Conservation (phyloP, 2,329 filamentous ascomycete species). For the Scopulariopsis brevicaulis region DNA sequence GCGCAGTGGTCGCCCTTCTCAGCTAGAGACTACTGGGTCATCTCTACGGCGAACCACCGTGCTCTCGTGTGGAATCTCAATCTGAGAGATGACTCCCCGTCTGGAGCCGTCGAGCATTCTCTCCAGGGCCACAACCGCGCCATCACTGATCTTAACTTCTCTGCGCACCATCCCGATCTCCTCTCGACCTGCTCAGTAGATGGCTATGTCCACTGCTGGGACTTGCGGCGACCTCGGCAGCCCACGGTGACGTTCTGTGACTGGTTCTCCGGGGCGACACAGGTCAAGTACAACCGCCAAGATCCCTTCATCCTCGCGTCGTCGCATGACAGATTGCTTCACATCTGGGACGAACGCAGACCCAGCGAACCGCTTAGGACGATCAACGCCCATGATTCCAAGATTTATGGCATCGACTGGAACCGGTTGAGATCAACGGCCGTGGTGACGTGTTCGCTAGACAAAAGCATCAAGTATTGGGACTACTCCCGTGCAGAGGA, state of each 20-base stretch:
- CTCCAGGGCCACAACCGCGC: constrained; percentile 74
- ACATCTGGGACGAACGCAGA: constrained; percentile 83
- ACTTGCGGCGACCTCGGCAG: constrained; percentile 61
- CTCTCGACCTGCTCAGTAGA: constrained; percentile 87
- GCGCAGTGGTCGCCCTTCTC: constrained; percentile 97
- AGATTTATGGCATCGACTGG: constrained; percentile 95
- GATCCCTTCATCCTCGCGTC: constrained; percentile 81
- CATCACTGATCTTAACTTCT: constrained; percentile 95
- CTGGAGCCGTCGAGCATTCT: constrained; percentile 70
- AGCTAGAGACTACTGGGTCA: constrained; percentile 81
- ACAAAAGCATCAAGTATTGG: constrained; percentile 92
- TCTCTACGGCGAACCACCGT: constrained; percentile 88
- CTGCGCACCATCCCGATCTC: constrained; percentile 79
- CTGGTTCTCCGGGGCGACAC: constrained; percentile 87
- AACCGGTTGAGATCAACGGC: constrained; percentile 63
- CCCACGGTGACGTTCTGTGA: constrained; percentile 77
- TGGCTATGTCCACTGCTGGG: constrained; percentile 89
- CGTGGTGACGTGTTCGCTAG: constrained; percentile 79
- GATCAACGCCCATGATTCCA: constrained; percentile 80
- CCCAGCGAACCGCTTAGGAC: constrained; percentile 68
- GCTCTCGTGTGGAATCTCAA: constrained; percentile 90
- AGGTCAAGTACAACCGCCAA: constrained; percentile 90
- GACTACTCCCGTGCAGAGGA: constrained; percentile 55
- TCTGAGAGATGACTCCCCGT: constrained; percentile 59
- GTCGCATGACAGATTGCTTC: constrained; percentile 76